A percentile compares a stretch with the other conserved stretches of the same genome.
Conservation (phyloP, 148 eudicot genomes). For the Rhododendron ferrugineum region DNA sequence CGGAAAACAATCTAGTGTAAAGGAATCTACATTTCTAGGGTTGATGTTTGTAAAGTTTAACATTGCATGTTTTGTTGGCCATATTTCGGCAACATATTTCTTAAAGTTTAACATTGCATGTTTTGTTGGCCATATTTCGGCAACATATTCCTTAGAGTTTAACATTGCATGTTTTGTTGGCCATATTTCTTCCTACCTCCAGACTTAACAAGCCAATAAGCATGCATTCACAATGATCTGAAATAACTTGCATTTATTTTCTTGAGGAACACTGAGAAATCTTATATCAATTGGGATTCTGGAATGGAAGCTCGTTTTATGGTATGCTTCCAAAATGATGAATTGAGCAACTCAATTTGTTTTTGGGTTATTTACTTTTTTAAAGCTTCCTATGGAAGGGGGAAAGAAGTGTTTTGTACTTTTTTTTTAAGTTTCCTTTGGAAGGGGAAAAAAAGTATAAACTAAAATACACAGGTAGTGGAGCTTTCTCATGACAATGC, state of each 20-base stretch:
- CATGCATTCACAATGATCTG: background rate
- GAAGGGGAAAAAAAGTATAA: background rate
- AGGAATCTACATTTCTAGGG: background rate
- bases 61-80: background rate
- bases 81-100: too few species aligned
- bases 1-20: too few species aligned
- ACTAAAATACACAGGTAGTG: background rate
- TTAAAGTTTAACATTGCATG: background rate
- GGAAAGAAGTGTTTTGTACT: background rate
- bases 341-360: background rate
- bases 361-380: background rate
- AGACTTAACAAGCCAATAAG: background rate
- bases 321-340: background rate
- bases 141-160: background rate
- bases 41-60: background rate
- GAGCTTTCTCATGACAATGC: background rate
- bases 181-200: background rate
- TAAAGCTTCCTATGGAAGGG: background rate
- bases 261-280: background rate
- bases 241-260: background rate
- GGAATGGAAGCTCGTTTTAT: background rate
- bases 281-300: background rate
- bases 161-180: background rate
- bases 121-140: background rate
- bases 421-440: background rate